phyloP scores from a whole-genome alignment of 352 stramenopile genomes.

The Thalassiosira gravida region DNA sequence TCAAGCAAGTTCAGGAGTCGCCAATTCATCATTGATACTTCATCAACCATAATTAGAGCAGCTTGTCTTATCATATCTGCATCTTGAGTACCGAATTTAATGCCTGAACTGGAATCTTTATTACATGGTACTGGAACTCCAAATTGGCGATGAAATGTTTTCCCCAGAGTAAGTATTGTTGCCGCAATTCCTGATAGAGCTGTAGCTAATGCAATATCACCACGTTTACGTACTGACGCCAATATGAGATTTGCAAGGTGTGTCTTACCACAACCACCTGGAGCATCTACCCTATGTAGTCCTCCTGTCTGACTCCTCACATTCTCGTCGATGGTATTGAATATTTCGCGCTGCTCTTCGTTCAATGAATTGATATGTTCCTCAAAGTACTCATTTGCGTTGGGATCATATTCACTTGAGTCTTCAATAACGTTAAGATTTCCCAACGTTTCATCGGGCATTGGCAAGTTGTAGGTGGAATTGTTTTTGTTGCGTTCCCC shows the following conservation, averaged over 20 bases:
- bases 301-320: not conserved
- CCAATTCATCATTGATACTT: conserved; percentile 24
- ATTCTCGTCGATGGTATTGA: not conserved
- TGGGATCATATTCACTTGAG: not conserved
- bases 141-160: conserved; percentile 5
- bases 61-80: not conserved
- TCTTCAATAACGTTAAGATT: not conserved
- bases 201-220: conserved; percentile 3
- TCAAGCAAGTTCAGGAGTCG: not conserved
- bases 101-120: conserved; percentile 7
- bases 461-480: not conserved
- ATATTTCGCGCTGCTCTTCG: not conserved
- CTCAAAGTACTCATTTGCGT: not conserved
- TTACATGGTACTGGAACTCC: not conserved
- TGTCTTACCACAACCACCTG: conserved; percentile 11
- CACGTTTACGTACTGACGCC: not conserved
- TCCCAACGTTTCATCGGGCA: not conserved
- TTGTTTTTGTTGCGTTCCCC: not conserved
- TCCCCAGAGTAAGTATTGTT: conserved; percentile 6
- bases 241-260: conserved; percentile 6
- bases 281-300: conserved; percentile 15
- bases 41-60: conserved; percentile 11
- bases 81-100: not conserved
- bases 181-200: conserved; percentile 16
- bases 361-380: not conserved